phyloP scores from a whole-genome alignment of 441 rosid species.

The Brassica hybrid region DNA sequence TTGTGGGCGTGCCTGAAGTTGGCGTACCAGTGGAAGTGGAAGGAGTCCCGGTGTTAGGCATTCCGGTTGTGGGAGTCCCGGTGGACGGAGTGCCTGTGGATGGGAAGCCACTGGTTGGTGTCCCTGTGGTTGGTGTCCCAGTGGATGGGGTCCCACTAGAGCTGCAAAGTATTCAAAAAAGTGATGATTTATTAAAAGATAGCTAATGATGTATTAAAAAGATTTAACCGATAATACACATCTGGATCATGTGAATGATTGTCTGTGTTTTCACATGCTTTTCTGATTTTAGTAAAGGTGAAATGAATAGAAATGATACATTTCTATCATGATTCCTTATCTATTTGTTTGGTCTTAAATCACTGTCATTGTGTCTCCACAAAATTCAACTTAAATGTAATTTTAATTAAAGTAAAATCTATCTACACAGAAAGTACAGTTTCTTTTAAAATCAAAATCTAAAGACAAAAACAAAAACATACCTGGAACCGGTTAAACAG shows the following conservation, averaged over 20 bases:
- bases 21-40: constrained; percentile 36
- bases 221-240: neutral
- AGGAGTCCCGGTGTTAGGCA: constrained; percentile 28
- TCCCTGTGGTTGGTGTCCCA: constrained; percentile 26
- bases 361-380: constrained; percentile 33
- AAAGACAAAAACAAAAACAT: too few species aligned
- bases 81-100: constrained; percentile 8
- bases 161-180: constrained; percentile 1
- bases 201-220: neutral
- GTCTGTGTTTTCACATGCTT: neutral
- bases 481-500: too few species aligned
- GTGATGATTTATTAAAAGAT: constrained; percentile 8
- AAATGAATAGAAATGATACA: constrained; percentile 24
- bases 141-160: neutral
- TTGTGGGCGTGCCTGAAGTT: constrained; percentile 30
- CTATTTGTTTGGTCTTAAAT: constrained; percentile 26
- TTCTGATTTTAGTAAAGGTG: constrained; percentile 11
- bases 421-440: neutral
- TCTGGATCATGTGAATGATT: constrained; percentile 41
- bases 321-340: constrained; percentile 17
- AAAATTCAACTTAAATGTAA: neutral
- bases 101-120: constrained; percentile 8
- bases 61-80: neutral
- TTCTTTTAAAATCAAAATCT: neutral
- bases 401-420: too few species aligned